Base-by-base conservation (phyloP, 441 rosid species). In the Bocquillonia castaneifolia region DNA sequence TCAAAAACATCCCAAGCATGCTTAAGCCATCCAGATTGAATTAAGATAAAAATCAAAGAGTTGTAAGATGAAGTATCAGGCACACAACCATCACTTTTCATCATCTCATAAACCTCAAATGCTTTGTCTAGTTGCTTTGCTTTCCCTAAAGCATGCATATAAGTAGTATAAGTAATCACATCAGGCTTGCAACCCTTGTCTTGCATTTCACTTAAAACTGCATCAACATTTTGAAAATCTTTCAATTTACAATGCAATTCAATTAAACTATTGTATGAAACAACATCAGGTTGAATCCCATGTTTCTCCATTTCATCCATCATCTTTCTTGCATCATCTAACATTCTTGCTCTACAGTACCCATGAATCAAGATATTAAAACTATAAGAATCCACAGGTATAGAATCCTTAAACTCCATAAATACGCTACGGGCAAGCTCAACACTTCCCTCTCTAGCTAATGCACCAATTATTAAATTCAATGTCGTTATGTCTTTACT, bases 321-420 rank as follows among this genome's bases (percentile, higher is more conserved):
- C 32, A 68, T 64, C 60, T 28, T 79, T 77, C 82, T 69, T 20
- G 93, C 95, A 31, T 85, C 81, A 59, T 79, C 85, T 32, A 83
- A 69, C 64, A 59, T 86, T 63, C 90, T 76, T 69, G 83, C 85
- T 76, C 83, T 90, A 79, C 95, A 92, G 71, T 79, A 84, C 26
- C 98, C 98, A 48, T 87, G 87, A 54, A 90, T 81, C 84, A 90
- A 76, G 77, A 88, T 68, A 73, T 90, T 85, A 68, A 79, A 90
- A 61, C 73, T 81, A 17, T 60, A 34, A 15, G 67, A 60, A 78
- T 76, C 76, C 26, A 77, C 67, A 29, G 81, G 71, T 5, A 83
- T 57, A 4, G 44, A 50, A 63, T 77, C 80, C 77, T 83, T 79
- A 25, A 81, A 84, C 75, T 82, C 84, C 61, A 65, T 2, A 72